phyloP scores from a whole-genome alignment of 345 rosid species.

The Erysimum cheiranthoides region DNA sequence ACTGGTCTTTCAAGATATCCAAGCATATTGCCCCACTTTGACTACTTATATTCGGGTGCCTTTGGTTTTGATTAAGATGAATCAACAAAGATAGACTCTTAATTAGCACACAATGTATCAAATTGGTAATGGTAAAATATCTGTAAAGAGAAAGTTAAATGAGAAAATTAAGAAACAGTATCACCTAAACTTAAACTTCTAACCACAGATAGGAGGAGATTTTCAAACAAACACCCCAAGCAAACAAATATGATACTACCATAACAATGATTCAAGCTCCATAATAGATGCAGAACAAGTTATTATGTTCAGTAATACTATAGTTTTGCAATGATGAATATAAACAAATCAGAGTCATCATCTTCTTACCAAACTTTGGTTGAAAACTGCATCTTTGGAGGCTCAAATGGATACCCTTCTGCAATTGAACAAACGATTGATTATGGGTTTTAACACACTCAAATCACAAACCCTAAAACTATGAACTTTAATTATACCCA shows the following conservation, averaged over 20 bases:
- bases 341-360: slow-evolving; percentile 9
- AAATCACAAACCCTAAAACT: slow-evolving; percentile 15
- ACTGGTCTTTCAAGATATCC: slow-evolving; percentile 96
- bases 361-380: slow-evolving; percentile 95
- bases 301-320: too few species aligned
- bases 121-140: background rate
- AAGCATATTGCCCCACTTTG: slow-evolving; percentile 99
- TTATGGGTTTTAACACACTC: background rate
- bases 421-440: slow-evolving; percentile 42
- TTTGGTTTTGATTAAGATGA: slow-evolving; percentile 35
- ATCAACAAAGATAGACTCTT: background rate
- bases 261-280: slow-evolving; percentile 5
- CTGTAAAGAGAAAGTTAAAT: background rate
- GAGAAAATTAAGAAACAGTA: background rate
- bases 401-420: slow-evolving; percentile 99
- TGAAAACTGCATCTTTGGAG: slow-evolving; percentile 96
- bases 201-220: background rate
- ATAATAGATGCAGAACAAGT: background rate
- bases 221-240: background rate
- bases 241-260: background rate
- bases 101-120: slow-evolving; percentile 3
- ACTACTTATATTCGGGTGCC: slow-evolving; percentile 99
- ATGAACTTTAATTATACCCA: background rate
- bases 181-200: background rate
- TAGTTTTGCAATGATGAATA: background rate